phyloP scores from a whole-genome alignment of 2,329 filamentous ascomycete species.

The Emericellopsis atlantica region DNA sequence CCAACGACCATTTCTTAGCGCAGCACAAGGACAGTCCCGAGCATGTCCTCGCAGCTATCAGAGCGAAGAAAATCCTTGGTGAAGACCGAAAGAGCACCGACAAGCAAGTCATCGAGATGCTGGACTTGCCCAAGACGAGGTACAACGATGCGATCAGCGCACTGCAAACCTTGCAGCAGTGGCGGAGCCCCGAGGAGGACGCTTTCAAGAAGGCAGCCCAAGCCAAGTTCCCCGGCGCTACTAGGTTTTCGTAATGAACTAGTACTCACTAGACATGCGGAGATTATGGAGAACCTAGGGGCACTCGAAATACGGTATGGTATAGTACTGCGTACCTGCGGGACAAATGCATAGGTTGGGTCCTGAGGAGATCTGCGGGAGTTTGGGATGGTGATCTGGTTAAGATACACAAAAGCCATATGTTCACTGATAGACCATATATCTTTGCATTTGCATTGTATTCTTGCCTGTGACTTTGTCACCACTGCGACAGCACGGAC shows the following conservation, averaged over 20 bases:
- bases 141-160: slow-evolving; percentile 41
- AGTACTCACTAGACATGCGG: no score
- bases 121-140: slow-evolving; percentile 36
- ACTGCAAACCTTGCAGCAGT: slow-evolving; percentile 28
- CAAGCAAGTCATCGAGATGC: slow-evolving; percentile 46
- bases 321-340: no score
- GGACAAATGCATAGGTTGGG: no score
- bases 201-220: slow-evolving; percentile 34
- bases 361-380: no score
- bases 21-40: slow-evolving; percentile 48
- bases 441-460: no score
- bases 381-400: no score
- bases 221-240: slow-evolving; percentile 37
- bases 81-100: slow-evolving; percentile 44
- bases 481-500: no score
- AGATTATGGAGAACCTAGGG: no score
- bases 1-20: slow-evolving; percentile 54
- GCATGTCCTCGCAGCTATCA: slow-evolving; percentile 52
- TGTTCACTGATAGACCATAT: no score
- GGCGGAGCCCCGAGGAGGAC: slow-evolving; percentile 35
- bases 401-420: no score
- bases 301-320: no score
- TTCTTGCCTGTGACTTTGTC: no score
- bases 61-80: slow-evolving; percentile 44
- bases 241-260: slow-evolving; percentile 23